Evolutionary conservation across 2,329 filamentous ascomycete species (phyloP).

Genomic region (Penicillium capsulatum): DNA sequence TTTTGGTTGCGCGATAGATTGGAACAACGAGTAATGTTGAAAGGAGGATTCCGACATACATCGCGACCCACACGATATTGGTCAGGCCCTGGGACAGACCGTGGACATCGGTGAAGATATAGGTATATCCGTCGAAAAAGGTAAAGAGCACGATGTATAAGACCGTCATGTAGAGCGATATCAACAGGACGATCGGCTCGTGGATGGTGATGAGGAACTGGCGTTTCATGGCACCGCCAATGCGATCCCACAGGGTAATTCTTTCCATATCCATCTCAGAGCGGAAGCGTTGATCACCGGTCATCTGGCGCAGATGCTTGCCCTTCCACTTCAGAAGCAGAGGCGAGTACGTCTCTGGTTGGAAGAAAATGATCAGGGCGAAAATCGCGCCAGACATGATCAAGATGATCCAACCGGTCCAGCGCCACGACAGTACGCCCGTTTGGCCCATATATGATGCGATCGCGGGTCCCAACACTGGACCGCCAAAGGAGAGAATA

Average conservation of each 20-base stretch:
- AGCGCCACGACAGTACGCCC: conserved; percentile 31
- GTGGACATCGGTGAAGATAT: conserved; percentile 51
- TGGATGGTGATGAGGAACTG: conserved; percentile 49
- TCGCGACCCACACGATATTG: conserved; percentile 49
- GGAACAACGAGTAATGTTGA: conserved; percentile 42
- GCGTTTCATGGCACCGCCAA: conserved; percentile 47
- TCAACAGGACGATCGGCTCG: conserved; percentile 37
- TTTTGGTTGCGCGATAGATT: conserved; percentile 37
- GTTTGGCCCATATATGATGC: conserved; percentile 23
- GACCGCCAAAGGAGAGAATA: conserved; percentile 42
- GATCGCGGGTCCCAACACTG: conserved; percentile 22
- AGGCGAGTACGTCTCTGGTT: conserved; percentile 50
- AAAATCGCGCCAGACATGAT: conserved; percentile 37
- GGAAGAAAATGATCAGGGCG: conserved; percentile 40
- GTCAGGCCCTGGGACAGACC: conserved; percentile 46
- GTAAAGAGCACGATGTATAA: conserved; percentile 38
- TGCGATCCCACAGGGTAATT: conserved; percentile 39
- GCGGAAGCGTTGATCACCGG: conserved; percentile 45
- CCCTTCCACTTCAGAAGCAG: conserved; percentile 46
- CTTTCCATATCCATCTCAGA: conserved; percentile 46
- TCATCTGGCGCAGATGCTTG: conserved; percentile 37
- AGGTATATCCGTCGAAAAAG: conserved; percentile 48
- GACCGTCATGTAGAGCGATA: conserved; percentile 33
- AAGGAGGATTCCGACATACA: conserved; percentile 43
- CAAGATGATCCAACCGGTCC: conserved; percentile 46